Conservation (phyloP, 208 protist genomes). For the Acanthamoeba sp. region DNA sequence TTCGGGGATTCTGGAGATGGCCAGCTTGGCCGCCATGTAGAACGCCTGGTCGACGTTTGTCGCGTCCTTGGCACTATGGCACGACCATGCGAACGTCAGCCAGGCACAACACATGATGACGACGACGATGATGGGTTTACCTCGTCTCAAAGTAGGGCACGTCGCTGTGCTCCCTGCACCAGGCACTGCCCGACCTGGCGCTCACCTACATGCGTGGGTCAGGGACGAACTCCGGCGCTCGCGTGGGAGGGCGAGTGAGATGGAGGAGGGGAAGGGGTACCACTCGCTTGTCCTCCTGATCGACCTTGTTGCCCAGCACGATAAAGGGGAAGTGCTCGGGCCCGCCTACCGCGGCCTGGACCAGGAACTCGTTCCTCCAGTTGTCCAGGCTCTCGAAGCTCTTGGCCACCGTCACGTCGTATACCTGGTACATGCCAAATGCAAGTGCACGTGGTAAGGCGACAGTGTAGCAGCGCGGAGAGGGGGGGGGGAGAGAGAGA, state of each 20-base stretch:
- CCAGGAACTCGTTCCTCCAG: constrained; percentile 97
- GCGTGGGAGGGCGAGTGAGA: no score
- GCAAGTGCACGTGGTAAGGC: no score
- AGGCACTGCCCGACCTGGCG: constrained; percentile 63
- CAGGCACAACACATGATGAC: no score
- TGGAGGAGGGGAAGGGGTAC: background rate
- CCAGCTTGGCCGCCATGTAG: constrained; percentile 59
- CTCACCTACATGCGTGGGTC: constrained; percentile 26
- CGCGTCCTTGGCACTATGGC: constrained; percentile 75
- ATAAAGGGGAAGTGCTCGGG: constrained; percentile 85
- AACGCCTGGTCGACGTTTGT: constrained; percentile 78
- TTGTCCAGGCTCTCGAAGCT: constrained; percentile 81
- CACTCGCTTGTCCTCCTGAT: constrained; percentile 78
- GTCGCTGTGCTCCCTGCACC: constrained; percentile 77
- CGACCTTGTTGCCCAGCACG: constrained; percentile 86
- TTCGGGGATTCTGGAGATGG: constrained; percentile 43
- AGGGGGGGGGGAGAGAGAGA: no score
- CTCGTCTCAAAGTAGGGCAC: constrained; percentile 77
- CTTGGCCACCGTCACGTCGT: constrained; percentile 81
- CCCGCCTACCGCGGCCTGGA: constrained; percentile 88
- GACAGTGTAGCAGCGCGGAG: no score
- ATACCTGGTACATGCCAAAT: no score
- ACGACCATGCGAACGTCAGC: no score
- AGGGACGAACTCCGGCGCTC: background rate
- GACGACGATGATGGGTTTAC: background rate